Percentiles rank a stretch among this genome's conserved stretches.
These are phyloP conservation scores for Secale cereale DNA, from an alignment of 176 grass and related monocot genomes.

Conservation along the genomic window DNA sequence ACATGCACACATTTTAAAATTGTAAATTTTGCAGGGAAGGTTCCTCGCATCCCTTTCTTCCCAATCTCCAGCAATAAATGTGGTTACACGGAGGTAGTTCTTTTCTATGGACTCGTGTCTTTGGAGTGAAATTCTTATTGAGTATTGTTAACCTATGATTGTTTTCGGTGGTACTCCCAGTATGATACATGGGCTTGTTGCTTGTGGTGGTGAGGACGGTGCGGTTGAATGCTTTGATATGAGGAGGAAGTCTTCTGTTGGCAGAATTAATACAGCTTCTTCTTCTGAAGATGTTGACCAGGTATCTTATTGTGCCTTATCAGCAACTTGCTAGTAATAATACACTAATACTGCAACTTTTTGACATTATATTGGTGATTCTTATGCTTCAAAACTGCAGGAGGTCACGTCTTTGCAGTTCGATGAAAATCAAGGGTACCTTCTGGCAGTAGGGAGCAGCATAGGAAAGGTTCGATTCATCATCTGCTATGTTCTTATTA, in stretches of 20 bases:
- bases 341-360: neutral
- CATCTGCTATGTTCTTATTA: neutral
- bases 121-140: slow-evolving; percentile 9
- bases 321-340: slow-evolving; percentile 2
- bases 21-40: slow-evolving; percentile 54
- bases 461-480: slow-evolving; percentile 64
- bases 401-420: slow-evolving; percentile 89
- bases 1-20: neutral
- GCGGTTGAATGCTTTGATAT: slow-evolving; percentile 96
- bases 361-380: slow-evolving; percentile 9
- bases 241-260: slow-evolving; percentile 79
- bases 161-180: slow-evolving; percentile 37
- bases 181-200: slow-evolving; percentile 76
- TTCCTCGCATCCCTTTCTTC: slow-evolving; percentile 80
- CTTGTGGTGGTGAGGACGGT: slow-evolving; percentile 93
- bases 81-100: slow-evolving; percentile 66
- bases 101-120: slow-evolving; percentile 15
- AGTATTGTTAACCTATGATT: slow-evolving; percentile 3
- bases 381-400: slow-evolving; percentile 43
- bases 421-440: slow-evolving; percentile 86
- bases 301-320: slow-evolving; percentile 35
- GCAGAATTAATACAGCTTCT: slow-evolving; percentile 67
- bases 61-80: slow-evolving; percentile 88
- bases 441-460: slow-evolving; percentile 80
- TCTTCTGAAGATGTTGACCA: slow-evolving; percentile 68